Base-by-base conservation (phyloP, 805 yeast species). In the Yarrowia divulgata region DNA sequence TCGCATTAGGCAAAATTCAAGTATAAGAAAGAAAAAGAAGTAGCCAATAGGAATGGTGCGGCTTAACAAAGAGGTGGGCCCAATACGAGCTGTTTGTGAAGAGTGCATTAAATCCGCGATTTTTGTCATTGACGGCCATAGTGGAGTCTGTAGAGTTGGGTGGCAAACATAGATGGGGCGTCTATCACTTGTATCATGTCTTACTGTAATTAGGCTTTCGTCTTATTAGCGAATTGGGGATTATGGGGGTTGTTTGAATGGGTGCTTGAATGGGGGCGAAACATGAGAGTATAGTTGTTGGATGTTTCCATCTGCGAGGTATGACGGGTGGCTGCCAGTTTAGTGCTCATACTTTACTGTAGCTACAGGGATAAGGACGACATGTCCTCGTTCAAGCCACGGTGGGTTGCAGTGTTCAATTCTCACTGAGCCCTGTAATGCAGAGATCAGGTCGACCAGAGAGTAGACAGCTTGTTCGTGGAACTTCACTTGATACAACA, bases 121-220 rank as follows among this genome's bases (percentile, higher is more conserved):
- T 52, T 18, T 52, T 18, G 29, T 32, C 13, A 29, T 14, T 43
- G 46, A 14, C 42, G 6, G 16, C 42, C 16, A 23, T 23, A 14
- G 52, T 29, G 37, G 52, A 34, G 57, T 4, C 29, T 9, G 29
- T 29, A 50, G 23, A 50, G 40, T 50, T 50, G 40, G 57, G 57
- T 50, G 57, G 57, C 57, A 50, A 50, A 48, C 29, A 18, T 29
- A 23, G 29, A 23, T 23, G 29, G 52, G 35, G 52, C 14, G 12
- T 48, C 9, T 19, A 23, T 23, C 29, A 4, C 29, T 23, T 23
- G 3, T 23, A 23, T 23, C 29, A 23, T 23, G 29, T 23, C 29
- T 23, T 23, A 23, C 29, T 23, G 29, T 23, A 23, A 23, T 2
- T 50, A 50, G 57, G 57, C 57, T 50, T 50, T 50, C 39, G 14